These are phyloP conservation scores for Vigna hirtella DNA, from an alignment of 306 rosid genomes.

Conservation along the genomic window DNA sequence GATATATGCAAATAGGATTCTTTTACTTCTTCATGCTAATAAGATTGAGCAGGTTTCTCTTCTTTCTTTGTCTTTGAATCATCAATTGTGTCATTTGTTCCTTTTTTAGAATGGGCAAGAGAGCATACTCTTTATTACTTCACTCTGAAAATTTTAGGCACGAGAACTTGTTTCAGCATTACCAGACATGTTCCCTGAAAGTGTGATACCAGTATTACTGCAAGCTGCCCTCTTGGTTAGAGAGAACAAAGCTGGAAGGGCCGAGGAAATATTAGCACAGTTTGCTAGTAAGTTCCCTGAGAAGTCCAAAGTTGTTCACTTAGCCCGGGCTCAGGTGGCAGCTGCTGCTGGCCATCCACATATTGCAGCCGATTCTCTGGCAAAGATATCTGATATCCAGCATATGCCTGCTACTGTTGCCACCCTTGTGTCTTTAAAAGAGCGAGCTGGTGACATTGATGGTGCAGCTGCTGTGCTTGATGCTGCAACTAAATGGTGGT, in stretches of 20 bases:
- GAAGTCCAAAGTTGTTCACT: conserved; percentile 69
- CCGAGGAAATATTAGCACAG: conserved; percentile 84
- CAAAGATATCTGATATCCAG: conserved; percentile 82
- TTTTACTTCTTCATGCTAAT: conserved; percentile 92
- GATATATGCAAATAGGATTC: conserved; percentile 82
- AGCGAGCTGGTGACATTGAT: conserved; percentile 86
- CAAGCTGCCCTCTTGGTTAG: conserved; percentile 89
- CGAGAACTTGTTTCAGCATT: conserved; percentile 85
- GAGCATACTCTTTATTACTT: conserved; percentile 39
- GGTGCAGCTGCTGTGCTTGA: conserved; percentile 92
- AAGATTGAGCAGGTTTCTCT: conserved; percentile 82
- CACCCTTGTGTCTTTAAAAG: conserved; percentile 89
- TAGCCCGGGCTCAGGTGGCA: conserved; percentile 95
- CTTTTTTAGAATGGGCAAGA: conserved; percentile 16
- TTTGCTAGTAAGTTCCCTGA: conserved; percentile 83
- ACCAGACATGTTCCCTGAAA: conserved; percentile 79
- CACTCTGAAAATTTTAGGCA: conserved; percentile 58
- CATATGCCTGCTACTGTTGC: conserved; percentile 97
- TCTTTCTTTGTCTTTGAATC: conserved; percentile 25
- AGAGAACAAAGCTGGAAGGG: conserved; percentile 93
- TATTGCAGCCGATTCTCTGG: conserved; percentile 87
- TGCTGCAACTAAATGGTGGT: conserved; percentile 94
- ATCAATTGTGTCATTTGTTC: conserved; percentile 11
- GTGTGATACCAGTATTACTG: conserved; percentile 73
- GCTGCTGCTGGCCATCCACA: conserved; percentile 91